These are phyloP conservation scores for Gleditsia sinensis DNA, from an alignment of 306 rosid species.

Conservation along the genomic window DNA sequence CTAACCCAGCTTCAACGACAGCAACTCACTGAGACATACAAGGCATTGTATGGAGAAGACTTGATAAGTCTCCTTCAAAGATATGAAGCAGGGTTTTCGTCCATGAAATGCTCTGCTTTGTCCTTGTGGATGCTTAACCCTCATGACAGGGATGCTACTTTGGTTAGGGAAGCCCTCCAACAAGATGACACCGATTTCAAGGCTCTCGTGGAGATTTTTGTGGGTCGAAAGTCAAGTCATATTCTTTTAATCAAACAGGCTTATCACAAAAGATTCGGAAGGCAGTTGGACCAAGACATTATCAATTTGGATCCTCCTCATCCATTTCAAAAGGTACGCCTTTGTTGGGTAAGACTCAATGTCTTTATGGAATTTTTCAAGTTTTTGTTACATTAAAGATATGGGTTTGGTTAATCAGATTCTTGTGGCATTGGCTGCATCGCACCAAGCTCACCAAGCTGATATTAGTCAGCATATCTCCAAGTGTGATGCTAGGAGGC, in stretches of 20 bases:
- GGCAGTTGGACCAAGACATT: slow-evolving; percentile 69
- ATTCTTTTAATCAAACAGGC: slow-evolving; percentile 64
- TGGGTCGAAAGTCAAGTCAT: slow-evolving; percentile 75
- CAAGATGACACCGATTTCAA: slow-evolving; percentile 49
- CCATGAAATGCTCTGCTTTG: slow-evolving; percentile 44
- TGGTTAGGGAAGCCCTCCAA: slow-evolving; percentile 57
- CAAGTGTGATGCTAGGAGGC: slow-evolving; percentile 75
- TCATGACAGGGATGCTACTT: slow-evolving; percentile 61
- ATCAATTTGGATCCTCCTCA: slow-evolving; percentile 68
- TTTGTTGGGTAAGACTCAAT: neutral
- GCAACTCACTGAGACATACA: slow-evolving; percentile 53
- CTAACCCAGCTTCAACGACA: slow-evolving; percentile 46
- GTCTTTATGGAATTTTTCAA: neutral
- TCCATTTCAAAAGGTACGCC: slow-evolving; percentile 64
- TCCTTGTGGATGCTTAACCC: slow-evolving; percentile 67
- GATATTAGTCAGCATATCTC: slow-evolving; percentile 69
- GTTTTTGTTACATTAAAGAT: slow-evolving; percentile 4
- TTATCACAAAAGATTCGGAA: slow-evolving; percentile 53
- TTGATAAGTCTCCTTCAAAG: slow-evolving; percentile 47
- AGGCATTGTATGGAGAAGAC: slow-evolving; percentile 63
- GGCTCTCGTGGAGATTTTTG: slow-evolving; percentile 63
- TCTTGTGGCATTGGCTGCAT: slow-evolving; percentile 69
- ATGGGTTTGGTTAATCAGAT: slow-evolving; percentile 46
- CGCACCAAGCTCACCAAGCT: slow-evolving; percentile 72
- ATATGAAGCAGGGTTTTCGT: slow-evolving; percentile 40